A percentile compares a stretch with the other conserved stretches of the same genome.
Evolutionary conservation across 2,329 filamentous ascomycete genomes (phyloP).

Genomic region (Dactylellina cionopaga): DNA sequence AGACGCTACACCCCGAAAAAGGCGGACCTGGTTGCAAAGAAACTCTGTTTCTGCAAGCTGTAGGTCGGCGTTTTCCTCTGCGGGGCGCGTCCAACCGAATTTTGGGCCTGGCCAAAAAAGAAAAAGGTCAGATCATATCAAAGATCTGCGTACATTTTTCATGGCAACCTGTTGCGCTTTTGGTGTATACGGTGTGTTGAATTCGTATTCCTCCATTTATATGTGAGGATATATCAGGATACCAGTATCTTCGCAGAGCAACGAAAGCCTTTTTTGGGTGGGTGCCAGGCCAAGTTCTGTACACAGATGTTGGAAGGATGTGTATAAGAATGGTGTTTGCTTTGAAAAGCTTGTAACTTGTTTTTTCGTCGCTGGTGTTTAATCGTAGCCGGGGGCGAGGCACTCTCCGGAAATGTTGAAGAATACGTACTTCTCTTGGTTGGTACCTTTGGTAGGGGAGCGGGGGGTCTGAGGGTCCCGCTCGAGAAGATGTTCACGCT

Average conservation of each 20-base stretch:
- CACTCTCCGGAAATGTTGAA: conserved; percentile 51
- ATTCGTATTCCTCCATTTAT: conserved; percentile 29
- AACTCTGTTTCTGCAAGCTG: conserved; percentile 51
- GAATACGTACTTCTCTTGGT: conserved; percentile 49
- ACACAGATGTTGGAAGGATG: conserved; percentile 16
- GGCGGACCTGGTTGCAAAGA: conserved; percentile 50
- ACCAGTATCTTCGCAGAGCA: conserved; percentile 41
- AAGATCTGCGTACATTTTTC: conserved; percentile 15
- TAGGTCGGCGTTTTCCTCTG: conserved; percentile 45
- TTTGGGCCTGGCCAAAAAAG: conserved; percentile 42
- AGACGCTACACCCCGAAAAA: conserved; percentile 30
- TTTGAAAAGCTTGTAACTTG: no score
- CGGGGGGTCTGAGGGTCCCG: conserved; percentile 42
- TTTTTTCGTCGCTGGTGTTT: conserved; percentile 32
- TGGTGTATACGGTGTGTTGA: conserved; percentile 46
- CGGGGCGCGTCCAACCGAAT: no score
- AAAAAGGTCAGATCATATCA: conserved; percentile 19
- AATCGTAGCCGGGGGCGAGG: conserved; percentile 49
- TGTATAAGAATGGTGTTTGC: conserved; percentile 24
- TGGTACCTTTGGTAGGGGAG: conserved; percentile 45
- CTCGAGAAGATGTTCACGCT: conserved; percentile 49
- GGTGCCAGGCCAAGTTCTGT: conserved; percentile 49
- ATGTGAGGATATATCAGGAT: conserved; percentile 32
- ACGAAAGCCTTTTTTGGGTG: no score
- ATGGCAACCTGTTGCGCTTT: conserved; percentile 53